Conservation (phyloP, 768 basidiomycete genomes). For the Panellus pusillus region DNA sequence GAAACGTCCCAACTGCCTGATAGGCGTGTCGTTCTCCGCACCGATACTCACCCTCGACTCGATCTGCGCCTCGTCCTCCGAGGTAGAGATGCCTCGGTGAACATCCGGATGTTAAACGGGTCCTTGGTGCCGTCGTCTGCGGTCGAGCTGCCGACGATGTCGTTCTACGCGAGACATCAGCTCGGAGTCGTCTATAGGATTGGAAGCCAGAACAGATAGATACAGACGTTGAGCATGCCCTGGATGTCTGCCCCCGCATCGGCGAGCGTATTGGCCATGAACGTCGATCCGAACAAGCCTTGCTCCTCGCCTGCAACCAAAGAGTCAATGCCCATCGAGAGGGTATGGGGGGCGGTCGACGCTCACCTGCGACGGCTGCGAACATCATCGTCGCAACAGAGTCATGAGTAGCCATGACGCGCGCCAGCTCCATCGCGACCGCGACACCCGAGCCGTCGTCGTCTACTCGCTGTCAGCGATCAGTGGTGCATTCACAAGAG, state of each 20-base stretch:
- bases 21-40: conserved; percentile 55
- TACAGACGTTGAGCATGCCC: conserved; percentile 45
- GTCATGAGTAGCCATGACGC: conserved; percentile 48
- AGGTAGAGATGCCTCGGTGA: conserved; percentile 48
- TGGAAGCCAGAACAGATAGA: not conserved
- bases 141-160: conserved; percentile 54
- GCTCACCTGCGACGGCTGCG: conserved; percentile 38
- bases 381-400: conserved; percentile 54
- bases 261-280: conserved; percentile 45
- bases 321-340: not conserved
- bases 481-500: not conserved
- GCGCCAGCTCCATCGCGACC: conserved; percentile 52
- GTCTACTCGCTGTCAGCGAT: conserved; percentile 22
- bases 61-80: conserved; percentile 39
- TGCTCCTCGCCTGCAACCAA: conserved; percentile 47
- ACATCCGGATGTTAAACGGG: conserved; percentile 52
- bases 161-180: conserved; percentile 33
- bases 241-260: conserved; percentile 49
- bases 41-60: conserved; percentile 40
- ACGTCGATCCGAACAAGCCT: conserved; percentile 47
- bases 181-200: too few species aligned
- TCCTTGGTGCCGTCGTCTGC: conserved; percentile 47
- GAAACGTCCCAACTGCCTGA: conserved; percentile 52
- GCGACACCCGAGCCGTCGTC: conserved; percentile 59
- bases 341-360: too few species aligned